These are phyloP conservation scores for Phyllosticta citriasiana DNA, from an alignment of 2,329 filamentous ascomycete genomes.

Conservation along the genomic window DNA sequence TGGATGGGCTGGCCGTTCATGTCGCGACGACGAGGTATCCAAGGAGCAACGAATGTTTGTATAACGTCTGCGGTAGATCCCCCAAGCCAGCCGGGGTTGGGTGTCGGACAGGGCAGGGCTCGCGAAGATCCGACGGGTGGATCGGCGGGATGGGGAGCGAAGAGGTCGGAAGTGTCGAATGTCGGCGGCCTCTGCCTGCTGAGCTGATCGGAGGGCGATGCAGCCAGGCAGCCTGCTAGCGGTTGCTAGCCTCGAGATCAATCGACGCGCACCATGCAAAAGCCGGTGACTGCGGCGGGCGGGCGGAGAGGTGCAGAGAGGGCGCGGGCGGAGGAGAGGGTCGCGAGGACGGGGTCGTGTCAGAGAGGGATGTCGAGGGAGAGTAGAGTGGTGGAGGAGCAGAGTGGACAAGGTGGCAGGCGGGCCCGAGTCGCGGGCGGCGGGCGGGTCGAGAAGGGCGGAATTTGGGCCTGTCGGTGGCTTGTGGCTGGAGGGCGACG, in stretches of 20 bases:
- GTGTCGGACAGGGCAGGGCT: not conserved
- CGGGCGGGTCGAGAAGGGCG: not conserved
- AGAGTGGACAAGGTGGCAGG: not conserved
- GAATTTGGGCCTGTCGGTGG: not conserved
- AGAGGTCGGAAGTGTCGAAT: not conserved
- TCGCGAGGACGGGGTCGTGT: not conserved
- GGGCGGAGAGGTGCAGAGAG: not conserved
- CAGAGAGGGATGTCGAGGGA: not conserved
- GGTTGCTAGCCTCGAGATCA: conserved; percentile 10
- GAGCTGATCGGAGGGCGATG: conserved; percentile 9
- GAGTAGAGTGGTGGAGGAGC: not conserved
- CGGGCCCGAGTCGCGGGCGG: not conserved
- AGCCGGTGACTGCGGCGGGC: not conserved
- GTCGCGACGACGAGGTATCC: not conserved
- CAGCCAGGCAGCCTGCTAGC: conserved; percentile 11
- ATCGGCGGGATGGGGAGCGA: not conserved
- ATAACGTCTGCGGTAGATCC: conserved; percentile 1
- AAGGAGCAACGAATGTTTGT: not conserved
- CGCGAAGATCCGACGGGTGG: not conserved
- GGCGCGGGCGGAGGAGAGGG: not conserved
- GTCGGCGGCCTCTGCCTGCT: conserved; percentile 5
- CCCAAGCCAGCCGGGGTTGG: conserved; percentile 8
- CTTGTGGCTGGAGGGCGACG: too few species aligned
- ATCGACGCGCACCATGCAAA: conserved; percentile 8
- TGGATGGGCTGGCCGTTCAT: conserved; percentile 7